A percentile compares a stretch with the other conserved stretches of the same genome.
These are phyloP conservation scores for Coemansia sp. DNA, from an alignment of 192 early-diverging fungal genomes.

Conservation along the genomic window DNA sequence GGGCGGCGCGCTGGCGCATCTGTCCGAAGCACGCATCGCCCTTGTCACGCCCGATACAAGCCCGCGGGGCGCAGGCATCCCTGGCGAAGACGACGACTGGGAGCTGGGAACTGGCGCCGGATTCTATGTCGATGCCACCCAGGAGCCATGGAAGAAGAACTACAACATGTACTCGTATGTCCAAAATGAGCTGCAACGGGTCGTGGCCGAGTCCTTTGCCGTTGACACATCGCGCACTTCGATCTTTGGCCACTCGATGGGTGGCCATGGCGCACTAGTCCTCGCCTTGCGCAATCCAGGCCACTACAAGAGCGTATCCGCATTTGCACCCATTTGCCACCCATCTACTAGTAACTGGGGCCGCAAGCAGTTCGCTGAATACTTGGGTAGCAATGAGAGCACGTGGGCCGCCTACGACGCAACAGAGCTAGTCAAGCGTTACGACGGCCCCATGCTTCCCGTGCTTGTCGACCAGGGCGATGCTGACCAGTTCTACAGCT, in stretches of 20 bases:
- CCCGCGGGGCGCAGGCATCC: constrained; percentile 67
- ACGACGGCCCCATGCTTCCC: constrained; percentile 39
- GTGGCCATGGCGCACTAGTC: constrained; percentile 86
- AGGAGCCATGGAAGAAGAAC: constrained; percentile 67
- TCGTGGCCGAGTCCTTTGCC: constrained; percentile 58
- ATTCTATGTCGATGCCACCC: constrained; percentile 76
- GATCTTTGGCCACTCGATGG: constrained; percentile 76
- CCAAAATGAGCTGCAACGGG: constrained; percentile 65
- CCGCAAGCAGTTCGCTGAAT: constrained; percentile 71
- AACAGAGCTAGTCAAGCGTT: constrained; percentile 61
- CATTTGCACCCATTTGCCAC: constrained; percentile 81
- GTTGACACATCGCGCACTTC: constrained; percentile 64
- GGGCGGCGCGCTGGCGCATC: constrained; percentile 64
- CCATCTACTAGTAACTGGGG: constrained; percentile 75
- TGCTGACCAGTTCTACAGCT: constrained; percentile 64
- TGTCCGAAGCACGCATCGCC: constrained; percentile 68
- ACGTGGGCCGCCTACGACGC: constrained; percentile 75
- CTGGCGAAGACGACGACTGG: constrained; percentile 69
- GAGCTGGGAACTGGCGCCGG: constrained; percentile 55
- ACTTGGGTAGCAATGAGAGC: constrained; percentile 61
- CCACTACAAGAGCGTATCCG: constrained; percentile 71
- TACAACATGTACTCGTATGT: constrained; percentile 87
- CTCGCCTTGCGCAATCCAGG: constrained; percentile 70
- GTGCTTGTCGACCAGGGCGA: constrained; percentile 65
- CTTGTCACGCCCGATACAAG: constrained; percentile 84